phyloP scores from a whole-genome alignment of 2,329 filamentous ascomycete genomes.

The Exophiala viscosa region DNA sequence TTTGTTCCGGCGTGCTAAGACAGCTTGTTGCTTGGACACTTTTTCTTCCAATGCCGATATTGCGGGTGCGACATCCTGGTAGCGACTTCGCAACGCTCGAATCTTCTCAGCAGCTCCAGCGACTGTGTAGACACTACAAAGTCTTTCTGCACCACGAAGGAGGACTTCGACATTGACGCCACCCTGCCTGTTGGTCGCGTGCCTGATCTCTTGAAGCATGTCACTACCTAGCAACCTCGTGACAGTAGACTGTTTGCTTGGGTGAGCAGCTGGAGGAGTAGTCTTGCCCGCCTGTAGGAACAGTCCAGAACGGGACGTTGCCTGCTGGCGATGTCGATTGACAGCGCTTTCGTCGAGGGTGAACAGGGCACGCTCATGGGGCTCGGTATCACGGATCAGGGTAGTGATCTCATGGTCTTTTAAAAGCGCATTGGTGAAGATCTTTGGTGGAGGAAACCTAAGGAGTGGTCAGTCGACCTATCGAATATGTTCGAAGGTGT shows the following conservation, averaged over 20 bases:
- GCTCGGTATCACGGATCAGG: conserved; percentile 89
- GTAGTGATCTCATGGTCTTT: conserved; percentile 87
- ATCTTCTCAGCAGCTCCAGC: conserved; percentile 76
- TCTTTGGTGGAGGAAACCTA: conserved; percentile 85
- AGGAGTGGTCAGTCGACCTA: conserved; percentile 14
- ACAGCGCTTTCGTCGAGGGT: conserved; percentile 72
- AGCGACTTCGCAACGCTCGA: conserved; percentile 64
- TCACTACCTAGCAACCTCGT: conserved; percentile 84
- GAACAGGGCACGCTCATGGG: conserved; percentile 91
- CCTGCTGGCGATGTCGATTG: conserved; percentile 34
- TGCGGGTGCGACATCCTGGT: conserved; percentile 68
- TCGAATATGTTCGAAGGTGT: not conserved
- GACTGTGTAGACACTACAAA: conserved; percentile 82
- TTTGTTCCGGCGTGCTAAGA: conserved; percentile 68
- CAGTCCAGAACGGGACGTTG: not conserved
- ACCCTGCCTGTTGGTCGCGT: conserved; percentile 55
- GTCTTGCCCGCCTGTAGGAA: conserved; percentile 24
- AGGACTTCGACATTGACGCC: conserved; percentile 85
- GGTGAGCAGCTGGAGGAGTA: conserved; percentile 53
- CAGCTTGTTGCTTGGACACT: conserved; percentile 70
- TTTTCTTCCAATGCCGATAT: conserved; percentile 75
- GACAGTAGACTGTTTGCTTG: conserved; percentile 70
- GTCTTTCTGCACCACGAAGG: conserved; percentile 80
- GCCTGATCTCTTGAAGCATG: conserved; percentile 74
- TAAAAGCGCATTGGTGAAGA: conserved; percentile 91